These are phyloP conservation scores for Neostapfia colusana DNA, from an alignment of 176 grass and related monocot species.

Conservation along the genomic window DNA sequence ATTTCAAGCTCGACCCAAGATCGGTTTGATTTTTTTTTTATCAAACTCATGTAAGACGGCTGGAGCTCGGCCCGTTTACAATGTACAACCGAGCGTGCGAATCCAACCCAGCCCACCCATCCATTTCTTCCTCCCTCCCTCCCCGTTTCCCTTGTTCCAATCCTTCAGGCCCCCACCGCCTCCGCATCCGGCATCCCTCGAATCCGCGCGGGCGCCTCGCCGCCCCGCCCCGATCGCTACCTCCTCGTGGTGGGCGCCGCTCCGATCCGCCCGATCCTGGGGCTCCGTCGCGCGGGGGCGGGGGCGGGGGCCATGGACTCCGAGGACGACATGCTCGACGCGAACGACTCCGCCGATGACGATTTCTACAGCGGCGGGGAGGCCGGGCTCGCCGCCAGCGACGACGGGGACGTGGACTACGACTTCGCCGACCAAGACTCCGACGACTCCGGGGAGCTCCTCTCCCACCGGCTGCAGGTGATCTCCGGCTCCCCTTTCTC, in stretches of 20 bases:
- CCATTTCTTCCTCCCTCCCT: conserved; percentile 20
- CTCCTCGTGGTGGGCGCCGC: conserved; percentile 60
- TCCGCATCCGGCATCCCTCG: conserved; percentile 11
- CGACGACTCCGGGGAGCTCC: conserved; percentile 69
- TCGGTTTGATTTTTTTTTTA: too few relatives aligned
- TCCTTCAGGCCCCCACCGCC: conserved; percentile 7
- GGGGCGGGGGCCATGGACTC: conserved; percentile 64
- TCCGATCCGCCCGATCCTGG: conserved; percentile 67
- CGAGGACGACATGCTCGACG: conserved; percentile 98
- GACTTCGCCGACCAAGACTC: conserved; percentile 95
- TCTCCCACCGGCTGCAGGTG: conserved; percentile 86
- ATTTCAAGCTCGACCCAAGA: too few relatives aligned
- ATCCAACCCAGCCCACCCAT: conserved; percentile 45
- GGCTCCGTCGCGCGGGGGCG: conserved; percentile 42
- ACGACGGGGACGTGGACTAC: conserved; percentile 86
- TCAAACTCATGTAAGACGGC: too few relatives aligned
- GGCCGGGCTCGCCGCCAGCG: conserved; percentile 64
- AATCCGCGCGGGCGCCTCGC: conserved; percentile 35
- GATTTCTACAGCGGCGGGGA: conserved; percentile 94
- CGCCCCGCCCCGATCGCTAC: conserved; percentile 46
- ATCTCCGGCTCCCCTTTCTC: conserved; percentile 14
- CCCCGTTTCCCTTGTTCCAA: conserved; percentile 18
- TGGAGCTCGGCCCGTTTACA: too few relatives aligned
- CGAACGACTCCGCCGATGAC: conserved; percentile 65
- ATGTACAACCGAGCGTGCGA: conserved; percentile 41